A percentile compares a stretch with the other conserved stretches of the same genome.
Conservation (phyloP, 2,329 filamentous ascomycete genomes). For the Nigrograna mackinnonii region DNA sequence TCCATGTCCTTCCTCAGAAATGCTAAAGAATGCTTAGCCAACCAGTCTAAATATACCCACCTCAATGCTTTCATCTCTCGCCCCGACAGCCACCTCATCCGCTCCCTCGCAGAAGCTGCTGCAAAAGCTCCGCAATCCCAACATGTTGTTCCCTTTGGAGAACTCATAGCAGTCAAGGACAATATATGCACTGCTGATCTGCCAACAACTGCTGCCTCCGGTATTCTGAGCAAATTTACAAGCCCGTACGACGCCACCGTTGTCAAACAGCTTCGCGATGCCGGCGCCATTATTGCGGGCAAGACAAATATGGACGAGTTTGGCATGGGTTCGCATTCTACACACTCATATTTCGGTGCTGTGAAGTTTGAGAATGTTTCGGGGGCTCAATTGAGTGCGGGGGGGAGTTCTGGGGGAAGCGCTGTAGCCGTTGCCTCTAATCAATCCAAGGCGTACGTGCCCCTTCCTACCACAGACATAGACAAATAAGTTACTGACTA, state of each 20-base stretch:
- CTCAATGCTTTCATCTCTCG: conserved; percentile 44
- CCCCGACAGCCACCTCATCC: conserved; percentile 21
- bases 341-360: conserved; percentile 67
- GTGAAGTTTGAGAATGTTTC: conserved; percentile 56
- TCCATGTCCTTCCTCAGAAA: conserved; percentile 44
- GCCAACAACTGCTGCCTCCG: conserved; percentile 80
- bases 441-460: conserved; percentile 60
- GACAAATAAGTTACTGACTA: conserved; percentile 14
- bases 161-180: conserved; percentile 53
- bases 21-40: conserved; percentile 38
- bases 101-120: conserved; percentile 21
- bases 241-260: conserved; percentile 86
- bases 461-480: background rate
- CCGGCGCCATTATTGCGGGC: conserved; percentile 67
- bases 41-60: conserved; percentile 30
- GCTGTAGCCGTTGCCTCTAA: conserved; percentile 77
- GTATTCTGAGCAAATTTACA: conserved; percentile 67
- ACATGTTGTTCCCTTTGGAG: conserved; percentile 19
- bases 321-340: conserved; percentile 87
- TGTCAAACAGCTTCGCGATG: conserved; percentile 66
- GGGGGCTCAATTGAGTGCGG: conserved; percentile 41
- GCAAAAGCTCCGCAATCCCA: conserved; percentile 10
- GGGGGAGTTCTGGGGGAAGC: conserved; percentile 83
- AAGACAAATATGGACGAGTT: conserved; percentile 97
- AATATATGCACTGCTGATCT: conserved; percentile 52